These are phyloP conservation scores for Crithidia sp. DNA, from an alignment of 208 protist species.

Conservation along the genomic window DNA sequence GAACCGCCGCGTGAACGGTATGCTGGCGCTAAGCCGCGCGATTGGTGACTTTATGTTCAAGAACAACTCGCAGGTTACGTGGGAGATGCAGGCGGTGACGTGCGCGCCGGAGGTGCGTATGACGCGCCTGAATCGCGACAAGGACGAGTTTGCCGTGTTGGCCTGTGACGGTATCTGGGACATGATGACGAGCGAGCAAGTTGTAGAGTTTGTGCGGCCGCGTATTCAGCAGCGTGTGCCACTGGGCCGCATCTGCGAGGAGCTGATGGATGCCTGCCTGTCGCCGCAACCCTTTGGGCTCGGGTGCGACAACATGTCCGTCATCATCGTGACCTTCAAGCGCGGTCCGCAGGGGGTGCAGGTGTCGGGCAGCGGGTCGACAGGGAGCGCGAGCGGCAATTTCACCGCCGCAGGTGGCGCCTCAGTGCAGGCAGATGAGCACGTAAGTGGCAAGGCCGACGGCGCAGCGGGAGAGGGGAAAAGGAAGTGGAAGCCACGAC, in stretches of 20 bases:
- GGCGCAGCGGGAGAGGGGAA: neutral
- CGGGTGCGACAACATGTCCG: constrained; percentile 93
- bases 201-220: constrained; percentile 78
- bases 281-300: constrained; percentile 82
- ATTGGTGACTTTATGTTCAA: constrained; percentile 96
- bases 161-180: constrained; percentile 95
- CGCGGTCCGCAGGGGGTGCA: constrained; percentile 30
- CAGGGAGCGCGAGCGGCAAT: neutral
- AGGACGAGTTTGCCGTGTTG: constrained; percentile 89
- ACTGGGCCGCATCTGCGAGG: constrained; percentile 63
- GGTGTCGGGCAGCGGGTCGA: neutral
- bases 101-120: constrained; percentile 82
- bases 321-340: constrained; percentile 90
- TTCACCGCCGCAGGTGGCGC: too few species aligned
- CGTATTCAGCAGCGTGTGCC: constrained; percentile 68
- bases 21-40: constrained; percentile 93
- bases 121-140: constrained; percentile 69
- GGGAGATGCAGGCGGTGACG: constrained; percentile 93
- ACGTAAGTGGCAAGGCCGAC: neutral
- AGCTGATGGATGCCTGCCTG: constrained; percentile 84
- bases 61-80: constrained; percentile 72
- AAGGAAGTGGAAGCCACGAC: neutral
- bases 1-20: constrained; percentile 94
- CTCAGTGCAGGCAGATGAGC: too few species aligned
- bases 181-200: constrained; percentile 89